Evolutionary conservation across 805 yeast genomes (phyloP), one percentile per base, ranked within the genome.

Genomic region (Metschnikowia hibisci): DNA sequence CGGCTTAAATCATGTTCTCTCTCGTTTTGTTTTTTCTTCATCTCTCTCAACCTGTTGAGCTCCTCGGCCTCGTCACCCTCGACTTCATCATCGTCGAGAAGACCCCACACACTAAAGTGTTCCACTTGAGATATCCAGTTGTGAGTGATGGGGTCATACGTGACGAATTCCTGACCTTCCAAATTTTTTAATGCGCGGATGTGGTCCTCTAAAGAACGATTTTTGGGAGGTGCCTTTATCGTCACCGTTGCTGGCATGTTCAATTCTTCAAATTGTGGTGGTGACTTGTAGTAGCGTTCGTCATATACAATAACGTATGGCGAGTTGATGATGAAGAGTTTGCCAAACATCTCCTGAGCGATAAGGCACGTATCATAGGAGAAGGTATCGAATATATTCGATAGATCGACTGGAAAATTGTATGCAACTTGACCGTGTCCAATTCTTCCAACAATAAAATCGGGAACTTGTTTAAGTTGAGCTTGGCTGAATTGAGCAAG

Each of bases 91-190:
- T 51, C 56, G 50, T 81, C 85, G 13, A 83, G 74, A 30, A 93
- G 64, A 6, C 98, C 98, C 96, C 97, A 93, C 5, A 86, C 78
- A 67, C 96, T 88, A 57, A 93, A 93, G 67, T 93, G 99, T 52
- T 84, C 81, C 7, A 90, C 96, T 53, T 73, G 77, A 63, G 87
- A 89, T 1, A 83, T 80, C 88, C 90, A 89, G 4, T 77, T 63
- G 28, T 87, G 87, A 4, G 79, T 77, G 23, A 81, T 71, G 3
- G 89, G 88, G 54, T 85, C 89, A 57, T 82, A 89, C 4, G 89
- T 82, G 11, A 90, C 70, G 58, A 85, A 88, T 48, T 82, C 81
- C 82, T 84, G 87, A 5, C 90, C 96, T 27, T 55, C 73, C 51
- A 73, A 64, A 37, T 67, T 71, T 48, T 78, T 77, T 39, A 84